These are phyloP conservation scores for Fusarium protoensiforme DNA, from an alignment of 2,329 filamentous ascomycete genomes.

Conservation along the genomic window DNA sequence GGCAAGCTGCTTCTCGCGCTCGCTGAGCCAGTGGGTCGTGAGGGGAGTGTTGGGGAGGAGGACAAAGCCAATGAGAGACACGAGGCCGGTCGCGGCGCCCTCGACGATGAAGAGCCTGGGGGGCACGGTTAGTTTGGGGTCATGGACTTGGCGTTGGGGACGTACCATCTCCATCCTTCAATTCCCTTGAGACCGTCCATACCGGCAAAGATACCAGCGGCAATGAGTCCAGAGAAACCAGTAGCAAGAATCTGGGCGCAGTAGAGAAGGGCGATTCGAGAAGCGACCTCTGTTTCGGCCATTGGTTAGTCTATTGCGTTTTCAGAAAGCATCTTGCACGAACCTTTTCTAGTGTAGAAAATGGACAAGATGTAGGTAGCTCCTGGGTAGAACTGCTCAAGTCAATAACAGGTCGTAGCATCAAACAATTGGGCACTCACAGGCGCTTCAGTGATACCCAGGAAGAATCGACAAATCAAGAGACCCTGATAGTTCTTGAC, in stretches of 20 bases:
- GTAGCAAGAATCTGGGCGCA: constrained; percentile 74
- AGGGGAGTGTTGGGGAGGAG: constrained; percentile 54
- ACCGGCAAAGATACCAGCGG: constrained; percentile 66
- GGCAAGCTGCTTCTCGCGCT: constrained; percentile 60
- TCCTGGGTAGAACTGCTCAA: constrained; percentile 50
- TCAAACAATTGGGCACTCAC: constrained; percentile 14
- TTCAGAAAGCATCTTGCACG: neutral
- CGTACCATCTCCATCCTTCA: constrained; percentile 69
- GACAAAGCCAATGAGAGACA: constrained; percentile 46
- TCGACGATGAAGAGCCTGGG: constrained; percentile 60
- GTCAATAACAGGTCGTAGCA: neutral
- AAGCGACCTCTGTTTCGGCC: constrained; percentile 66
- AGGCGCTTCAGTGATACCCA: constrained; percentile 54
- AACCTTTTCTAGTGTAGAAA: constrained; percentile 49
- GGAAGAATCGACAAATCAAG: constrained; percentile 51
- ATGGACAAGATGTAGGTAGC: constrained; percentile 50
- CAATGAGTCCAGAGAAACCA: constrained; percentile 73
- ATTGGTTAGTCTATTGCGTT: neutral
- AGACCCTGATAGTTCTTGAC: constrained; percentile 50
- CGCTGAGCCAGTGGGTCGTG: constrained; percentile 56
- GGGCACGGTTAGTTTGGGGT: neutral
- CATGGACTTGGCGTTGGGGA: fast-evolving
- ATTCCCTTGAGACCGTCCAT: constrained; percentile 60
- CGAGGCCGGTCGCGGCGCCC: constrained; percentile 56
- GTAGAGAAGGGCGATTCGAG: constrained; percentile 67